These are phyloP conservation scores for Sodiomyces alkalinus DNA, from an alignment of 2,329 filamentous ascomycete genomes.

Conservation along the genomic window DNA sequence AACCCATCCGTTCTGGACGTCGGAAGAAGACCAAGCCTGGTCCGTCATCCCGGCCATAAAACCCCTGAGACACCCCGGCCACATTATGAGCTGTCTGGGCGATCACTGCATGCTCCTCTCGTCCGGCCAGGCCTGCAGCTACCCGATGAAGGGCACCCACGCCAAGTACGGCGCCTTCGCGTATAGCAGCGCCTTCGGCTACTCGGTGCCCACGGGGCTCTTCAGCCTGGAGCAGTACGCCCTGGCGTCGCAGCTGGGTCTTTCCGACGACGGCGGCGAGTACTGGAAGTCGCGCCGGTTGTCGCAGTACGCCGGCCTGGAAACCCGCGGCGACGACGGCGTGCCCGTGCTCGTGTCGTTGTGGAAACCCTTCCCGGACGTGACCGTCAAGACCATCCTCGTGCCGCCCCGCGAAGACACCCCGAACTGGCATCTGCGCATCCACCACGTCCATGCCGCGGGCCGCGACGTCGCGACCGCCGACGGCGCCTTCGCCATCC, in stretches of 20 bases:
- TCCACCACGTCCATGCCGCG: slow-evolving; percentile 45
- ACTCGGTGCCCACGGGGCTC: slow-evolving; percentile 61
- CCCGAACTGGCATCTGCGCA: slow-evolving; percentile 56
- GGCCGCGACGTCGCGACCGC: slow-evolving; percentile 51
- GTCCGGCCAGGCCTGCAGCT: slow-evolving; percentile 68
- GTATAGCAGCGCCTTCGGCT: slow-evolving; percentile 62
- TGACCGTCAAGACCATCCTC: slow-evolving; percentile 48
- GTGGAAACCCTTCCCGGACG: slow-evolving; percentile 59
- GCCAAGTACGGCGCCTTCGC: slow-evolving; percentile 71
- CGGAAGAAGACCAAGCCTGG: slow-evolving; percentile 45
- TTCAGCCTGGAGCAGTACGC: slow-evolving; percentile 67
- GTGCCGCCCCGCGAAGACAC: slow-evolving; percentile 41
- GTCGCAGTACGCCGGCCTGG: slow-evolving; percentile 48
- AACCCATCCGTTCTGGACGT: slow-evolving; percentile 61
- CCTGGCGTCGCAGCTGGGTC: slow-evolving; percentile 57
- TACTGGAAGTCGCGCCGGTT: slow-evolving; percentile 63
- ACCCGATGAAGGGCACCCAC: slow-evolving; percentile 67
- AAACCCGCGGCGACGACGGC: slow-evolving; percentile 35
- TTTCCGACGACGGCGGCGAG: slow-evolving; percentile 65
- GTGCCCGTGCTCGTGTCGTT: slow-evolving; percentile 48
- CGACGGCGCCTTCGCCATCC: slow-evolving; percentile 61
- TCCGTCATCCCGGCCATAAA: slow-evolving; percentile 42
- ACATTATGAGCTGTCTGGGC: slow-evolving; percentile 57
- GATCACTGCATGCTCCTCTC: slow-evolving; percentile 63
- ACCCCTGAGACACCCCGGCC: slow-evolving; percentile 50